These are phyloP conservation scores for Puccinia polysora DNA, from an alignment of 1,284 basidiomycete genomes.

Conservation along the genomic window DNA sequence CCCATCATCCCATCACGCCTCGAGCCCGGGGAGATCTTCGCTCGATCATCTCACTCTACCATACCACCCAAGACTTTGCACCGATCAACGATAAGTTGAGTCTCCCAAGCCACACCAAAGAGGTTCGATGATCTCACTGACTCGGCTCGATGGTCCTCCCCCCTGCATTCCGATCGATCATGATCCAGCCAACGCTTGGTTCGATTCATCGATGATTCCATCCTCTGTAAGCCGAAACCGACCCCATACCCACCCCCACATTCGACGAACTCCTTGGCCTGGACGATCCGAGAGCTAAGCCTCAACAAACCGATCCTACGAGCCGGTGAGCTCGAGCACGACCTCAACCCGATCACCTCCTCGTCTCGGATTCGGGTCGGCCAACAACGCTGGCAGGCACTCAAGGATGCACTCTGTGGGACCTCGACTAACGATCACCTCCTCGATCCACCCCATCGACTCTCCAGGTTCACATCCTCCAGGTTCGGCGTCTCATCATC, in stretches of 20 bases:
- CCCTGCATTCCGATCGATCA: background rate
- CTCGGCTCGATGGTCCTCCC: background rate
- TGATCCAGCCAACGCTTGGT: slow-evolving; percentile 26
- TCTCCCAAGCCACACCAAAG: too few species aligned
- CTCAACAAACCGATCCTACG: slow-evolving; percentile 27
- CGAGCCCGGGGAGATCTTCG: slow-evolving; percentile 15
- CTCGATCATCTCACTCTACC: slow-evolving; percentile 38
- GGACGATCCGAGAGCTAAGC: slow-evolving; percentile 12
- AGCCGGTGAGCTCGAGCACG: slow-evolving; percentile 30
- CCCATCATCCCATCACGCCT: too few species aligned
- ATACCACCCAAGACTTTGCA: slow-evolving; percentile 32
- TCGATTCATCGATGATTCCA: slow-evolving; percentile 39
- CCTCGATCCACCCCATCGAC: background rate
- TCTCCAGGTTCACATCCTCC: slow-evolving; percentile 2
- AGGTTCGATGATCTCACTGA: too few species aligned
- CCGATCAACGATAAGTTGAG: slow-evolving; percentile 35
- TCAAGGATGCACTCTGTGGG: slow-evolving; percentile 38
- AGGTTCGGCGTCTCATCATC: too few species aligned
- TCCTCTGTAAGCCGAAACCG: slow-evolving; percentile 30
- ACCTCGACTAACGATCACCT: background rate
- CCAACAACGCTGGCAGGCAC: slow-evolving; percentile 16
- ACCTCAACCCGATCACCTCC: slow-evolving; percentile 23
- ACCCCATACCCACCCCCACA: slow-evolving; percentile 8
- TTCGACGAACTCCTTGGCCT: background rate
- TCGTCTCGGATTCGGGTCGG: slow-evolving; percentile 9